These are phyloP conservation scores for Zychaea mexicana DNA, from an alignment of 371 early-diverging fungal species.

Conservation along the genomic window DNA sequence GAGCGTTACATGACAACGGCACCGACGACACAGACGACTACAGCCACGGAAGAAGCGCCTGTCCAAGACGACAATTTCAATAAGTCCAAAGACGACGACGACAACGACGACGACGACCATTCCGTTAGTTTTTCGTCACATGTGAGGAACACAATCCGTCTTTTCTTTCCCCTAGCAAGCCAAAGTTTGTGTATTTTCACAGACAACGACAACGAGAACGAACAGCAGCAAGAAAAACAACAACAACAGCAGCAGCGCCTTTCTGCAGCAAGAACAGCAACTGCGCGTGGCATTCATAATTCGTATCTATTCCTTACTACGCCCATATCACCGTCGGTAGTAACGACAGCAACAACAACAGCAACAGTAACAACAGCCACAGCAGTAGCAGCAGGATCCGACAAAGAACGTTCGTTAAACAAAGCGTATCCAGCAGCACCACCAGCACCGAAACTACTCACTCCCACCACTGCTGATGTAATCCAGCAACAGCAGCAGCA, in stretches of 20 bases:
- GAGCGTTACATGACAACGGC: no score
- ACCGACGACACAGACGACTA: no score
- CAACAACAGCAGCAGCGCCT: conserved; percentile 3
- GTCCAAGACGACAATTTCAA: no score
- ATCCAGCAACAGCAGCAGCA: not conserved
- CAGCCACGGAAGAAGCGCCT: no score
- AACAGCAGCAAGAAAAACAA: not conserved
- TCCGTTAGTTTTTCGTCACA: not conserved
- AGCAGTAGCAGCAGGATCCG: no score
- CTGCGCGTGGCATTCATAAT: conserved; percentile 11
- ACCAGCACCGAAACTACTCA: no score
- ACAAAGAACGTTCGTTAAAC: not conserved
- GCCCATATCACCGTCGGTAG: not conserved
- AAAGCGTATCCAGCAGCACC: not conserved
- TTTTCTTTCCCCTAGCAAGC: conserved; percentile 1
- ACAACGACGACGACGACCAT: not conserved
- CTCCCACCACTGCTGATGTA: not conserved
- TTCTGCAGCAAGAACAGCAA: conserved; percentile 8
- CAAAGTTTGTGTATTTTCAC: not conserved
- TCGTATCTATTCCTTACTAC: conserved; percentile 7
- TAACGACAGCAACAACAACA: no score
- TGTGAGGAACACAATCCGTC: not conserved
- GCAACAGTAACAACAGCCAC: no score
- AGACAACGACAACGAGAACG: no score
- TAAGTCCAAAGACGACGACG: not conserved